phyloP scores from a whole-genome alignment of 2,329 filamentous ascomycete species.

The Ophiostoma himal-ulmi region DNA sequence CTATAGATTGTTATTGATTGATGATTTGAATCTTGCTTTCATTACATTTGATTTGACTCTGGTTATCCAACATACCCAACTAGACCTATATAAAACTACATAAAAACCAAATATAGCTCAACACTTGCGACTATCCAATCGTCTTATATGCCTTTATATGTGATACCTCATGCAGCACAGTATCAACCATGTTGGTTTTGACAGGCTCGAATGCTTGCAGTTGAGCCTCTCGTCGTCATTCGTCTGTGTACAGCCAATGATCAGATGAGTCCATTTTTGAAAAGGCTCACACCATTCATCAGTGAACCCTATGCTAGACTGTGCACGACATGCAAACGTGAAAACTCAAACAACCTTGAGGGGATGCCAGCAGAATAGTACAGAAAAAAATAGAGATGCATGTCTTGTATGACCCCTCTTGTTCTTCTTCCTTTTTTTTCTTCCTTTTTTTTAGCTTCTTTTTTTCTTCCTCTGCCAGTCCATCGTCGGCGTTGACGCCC shows the following conservation, averaged over 20 bases:
- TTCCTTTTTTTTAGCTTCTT: background rate
- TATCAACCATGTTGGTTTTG: background rate
- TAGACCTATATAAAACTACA: background rate
- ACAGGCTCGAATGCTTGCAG: background rate
- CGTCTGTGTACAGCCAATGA: background rate
- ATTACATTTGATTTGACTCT: background rate
- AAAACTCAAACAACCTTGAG: background rate
- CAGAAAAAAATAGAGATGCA: background rate
- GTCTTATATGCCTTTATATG: background rate
- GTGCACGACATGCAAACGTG: background rate
- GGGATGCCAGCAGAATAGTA: background rate
- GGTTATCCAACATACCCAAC: background rate
- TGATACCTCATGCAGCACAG: background rate
- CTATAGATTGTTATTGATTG: background rate
- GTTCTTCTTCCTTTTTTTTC: background rate
- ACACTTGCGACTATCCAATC: background rate
- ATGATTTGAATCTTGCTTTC: background rate
- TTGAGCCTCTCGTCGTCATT: background rate
- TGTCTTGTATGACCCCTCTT: background rate
- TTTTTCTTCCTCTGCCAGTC: background rate
- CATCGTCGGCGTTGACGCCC: constrained; percentile 4
- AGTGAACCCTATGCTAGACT: background rate
- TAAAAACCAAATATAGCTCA: background rate
- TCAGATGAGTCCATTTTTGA: background rate
- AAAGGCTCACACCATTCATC: background rate